Percentiles rank a stretch among this genome's conserved stretches.
phyloP scores from a whole-genome alignment of 2,329 filamentous ascomycete genomes.

The Colletotrichum sidae region DNA sequence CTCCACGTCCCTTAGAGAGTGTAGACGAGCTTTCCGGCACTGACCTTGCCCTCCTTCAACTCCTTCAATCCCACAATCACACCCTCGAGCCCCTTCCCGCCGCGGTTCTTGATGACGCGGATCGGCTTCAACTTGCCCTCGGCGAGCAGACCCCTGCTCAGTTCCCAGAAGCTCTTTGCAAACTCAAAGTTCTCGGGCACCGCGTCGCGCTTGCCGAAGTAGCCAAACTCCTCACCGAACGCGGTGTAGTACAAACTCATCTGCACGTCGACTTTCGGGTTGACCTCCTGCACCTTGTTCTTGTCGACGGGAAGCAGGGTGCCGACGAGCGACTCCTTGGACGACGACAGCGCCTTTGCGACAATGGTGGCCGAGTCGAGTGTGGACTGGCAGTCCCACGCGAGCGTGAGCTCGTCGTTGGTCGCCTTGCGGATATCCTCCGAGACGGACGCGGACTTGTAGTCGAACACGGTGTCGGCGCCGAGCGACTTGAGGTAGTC shows the following conservation, averaged over 20 bases:
- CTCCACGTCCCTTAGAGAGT: constrained; percentile 38
- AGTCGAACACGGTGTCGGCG: constrained; percentile 48
- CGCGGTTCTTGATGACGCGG: constrained; percentile 43
- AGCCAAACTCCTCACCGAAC: constrained; percentile 47
- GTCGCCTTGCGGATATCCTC: constrained; percentile 43
- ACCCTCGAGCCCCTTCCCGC: constrained; percentile 47
- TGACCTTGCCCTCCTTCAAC: constrained; percentile 48
- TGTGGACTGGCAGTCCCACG: constrained; percentile 42
- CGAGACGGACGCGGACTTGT: constrained; percentile 40
- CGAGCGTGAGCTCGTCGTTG: constrained; percentile 40
- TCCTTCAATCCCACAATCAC: constrained; percentile 48
- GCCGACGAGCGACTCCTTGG: constrained; percentile 48
- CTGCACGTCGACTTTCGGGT: constrained; percentile 47
- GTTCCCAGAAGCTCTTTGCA: constrained; percentile 48
- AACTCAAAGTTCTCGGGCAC: constrained; percentile 46
- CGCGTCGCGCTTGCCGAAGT: constrained; percentile 34
- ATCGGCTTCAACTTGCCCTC: constrained; percentile 50
- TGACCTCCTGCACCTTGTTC: constrained; percentile 55
- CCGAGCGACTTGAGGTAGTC: constrained; percentile 48
- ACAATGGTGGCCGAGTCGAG: constrained; percentile 36
- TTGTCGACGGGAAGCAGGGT: constrained; percentile 52
- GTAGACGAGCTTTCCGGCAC: constrained; percentile 57
- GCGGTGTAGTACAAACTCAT: constrained; percentile 51
- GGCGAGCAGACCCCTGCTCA: constrained; percentile 47
- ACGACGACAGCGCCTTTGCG: constrained; percentile 38